Percentiles rank a stretch among this genome's conserved stretches.
phyloP scores from a whole-genome alignment of 805 yeast species.

The Starmerella potacharoeniae region DNA sequence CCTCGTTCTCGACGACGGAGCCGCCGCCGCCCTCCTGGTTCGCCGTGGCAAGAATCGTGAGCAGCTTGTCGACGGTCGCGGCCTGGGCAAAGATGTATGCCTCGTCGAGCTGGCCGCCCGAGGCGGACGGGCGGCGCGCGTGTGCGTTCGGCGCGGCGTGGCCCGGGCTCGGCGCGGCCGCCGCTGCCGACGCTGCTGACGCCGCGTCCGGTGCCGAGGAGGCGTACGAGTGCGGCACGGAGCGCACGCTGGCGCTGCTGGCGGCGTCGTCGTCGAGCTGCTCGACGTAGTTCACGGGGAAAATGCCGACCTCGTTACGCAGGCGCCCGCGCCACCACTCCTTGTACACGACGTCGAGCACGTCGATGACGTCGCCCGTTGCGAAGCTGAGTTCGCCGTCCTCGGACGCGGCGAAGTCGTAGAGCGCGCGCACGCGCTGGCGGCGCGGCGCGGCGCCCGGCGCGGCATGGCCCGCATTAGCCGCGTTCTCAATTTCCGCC shows the following conservation, averaged over 20 bases:
- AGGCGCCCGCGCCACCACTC: conserved; percentile 96
- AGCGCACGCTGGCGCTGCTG: neutral
- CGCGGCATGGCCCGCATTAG: neutral
- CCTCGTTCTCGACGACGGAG: conserved; percentile 43
- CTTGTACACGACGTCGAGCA: conserved; percentile 73
- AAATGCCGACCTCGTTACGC: conserved; percentile 70
- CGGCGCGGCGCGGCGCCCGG: neutral
- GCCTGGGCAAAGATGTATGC: conserved; percentile 41
- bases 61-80: conserved; percentile 56
- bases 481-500: conserved; percentile 7
- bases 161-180: neutral
- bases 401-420: conserved; percentile 66
- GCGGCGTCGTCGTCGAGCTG: conserved; percentile 1
- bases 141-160: neutral
- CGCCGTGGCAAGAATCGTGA: conserved; percentile 41
- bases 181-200: neutral
- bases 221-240: neutral
- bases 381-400: conserved; percentile 79
- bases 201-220: neutral
- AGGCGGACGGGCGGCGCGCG: neutral
- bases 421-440: conserved; percentile 65
- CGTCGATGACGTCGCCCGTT: conserved; percentile 78
- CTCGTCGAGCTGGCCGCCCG: conserved; percentile 32
- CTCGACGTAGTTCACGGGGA: conserved; percentile 79
- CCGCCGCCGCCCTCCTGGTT: conserved; percentile 25